Conservation (phyloP, 352 stramenopile genomes). For the Hyphochytrium catenoides region DNA sequence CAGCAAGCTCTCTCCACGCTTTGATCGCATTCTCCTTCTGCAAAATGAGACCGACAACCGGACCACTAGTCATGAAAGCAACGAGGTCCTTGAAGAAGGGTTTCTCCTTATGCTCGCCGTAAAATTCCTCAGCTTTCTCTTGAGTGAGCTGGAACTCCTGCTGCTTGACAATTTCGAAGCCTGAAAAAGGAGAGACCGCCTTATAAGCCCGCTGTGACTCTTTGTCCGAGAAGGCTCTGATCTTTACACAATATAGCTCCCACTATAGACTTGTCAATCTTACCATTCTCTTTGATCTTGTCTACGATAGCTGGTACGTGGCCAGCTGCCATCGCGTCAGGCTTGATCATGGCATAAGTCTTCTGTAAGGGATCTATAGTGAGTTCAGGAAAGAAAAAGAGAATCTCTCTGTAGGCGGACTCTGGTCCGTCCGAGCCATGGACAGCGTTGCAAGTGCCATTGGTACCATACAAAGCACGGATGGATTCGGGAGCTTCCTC, state of each 20-base stretch:
- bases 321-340: too few relatives aligned
- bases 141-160: slow-evolving; percentile 1
- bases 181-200: too few relatives aligned
- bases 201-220: too few relatives aligned
- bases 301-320: too few relatives aligned
- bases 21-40: slow-evolving; percentile 15
- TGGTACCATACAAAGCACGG: slow-evolving; percentile 14
- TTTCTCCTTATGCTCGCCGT: slow-evolving; percentile 15
- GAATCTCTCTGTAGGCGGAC: slow-evolving; percentile 13
- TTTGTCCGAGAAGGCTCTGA: too few relatives aligned
- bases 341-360: too few relatives aligned
- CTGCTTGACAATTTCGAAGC: slow-evolving; percentile 13
- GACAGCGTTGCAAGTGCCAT: slow-evolving; percentile 16
- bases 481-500: slow-evolving; percentile 5
- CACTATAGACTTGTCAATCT: too few relatives aligned
- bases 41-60: slow-evolving; percentile 12
- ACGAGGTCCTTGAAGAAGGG: slow-evolving; percentile 16
- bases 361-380: too few relatives aligned
- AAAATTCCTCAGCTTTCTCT: slow-evolving; percentile 13
- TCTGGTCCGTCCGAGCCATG: slow-evolving; percentile 15
- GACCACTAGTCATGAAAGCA: slow-evolving; percentile 17
- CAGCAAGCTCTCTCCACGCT: slow-evolving; percentile 13
- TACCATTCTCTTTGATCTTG: too few relatives aligned
- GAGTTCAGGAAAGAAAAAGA: slow-evolving; percentile 23
- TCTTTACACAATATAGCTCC: too few relatives aligned